These are phyloP conservation scores for Zychaea mexicana DNA, from an alignment of 371 early-diverging fungal genomes.

Conservation along the genomic window DNA sequence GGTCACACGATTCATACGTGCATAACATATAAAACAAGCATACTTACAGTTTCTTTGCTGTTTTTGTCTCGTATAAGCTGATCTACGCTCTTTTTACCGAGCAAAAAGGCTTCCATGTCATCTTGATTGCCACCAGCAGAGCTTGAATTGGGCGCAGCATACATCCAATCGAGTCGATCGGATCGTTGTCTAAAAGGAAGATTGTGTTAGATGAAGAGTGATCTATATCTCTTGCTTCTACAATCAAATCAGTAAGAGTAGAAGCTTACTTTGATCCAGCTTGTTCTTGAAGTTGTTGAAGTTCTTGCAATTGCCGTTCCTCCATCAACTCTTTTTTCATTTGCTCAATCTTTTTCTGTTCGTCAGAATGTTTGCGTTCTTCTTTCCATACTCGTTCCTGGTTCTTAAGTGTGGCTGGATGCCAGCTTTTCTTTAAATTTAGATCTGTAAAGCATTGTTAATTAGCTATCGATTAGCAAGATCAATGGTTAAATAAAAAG, in stretches of 20 bases:
- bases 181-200: conserved; percentile 54
- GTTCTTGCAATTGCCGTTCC: conserved; percentile 86
- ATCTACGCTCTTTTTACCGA: conserved; percentile 88
- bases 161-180: conserved; percentile 96
- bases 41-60: conserved; percentile 47
- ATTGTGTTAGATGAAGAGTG: too few species aligned
- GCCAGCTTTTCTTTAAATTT: conserved; percentile 95
- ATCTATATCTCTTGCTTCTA: too few species aligned
- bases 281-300: conserved; percentile 80
- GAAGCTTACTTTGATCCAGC: conserved; percentile 71
- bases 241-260: too few species aligned
- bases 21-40: neutral
- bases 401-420: conserved; percentile 90
- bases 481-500: too few species aligned
- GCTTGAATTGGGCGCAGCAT: conserved; percentile 70
- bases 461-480: neutral
- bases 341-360: conserved; percentile 85
- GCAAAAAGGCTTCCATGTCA: conserved; percentile 86
- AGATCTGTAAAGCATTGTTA: conserved; percentile 43
- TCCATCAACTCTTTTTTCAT: conserved; percentile 90
- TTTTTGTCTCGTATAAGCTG: conserved; percentile 58
- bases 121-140: conserved; percentile 54
- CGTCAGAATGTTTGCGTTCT: conserved; percentile 84
- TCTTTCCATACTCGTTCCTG: conserved; percentile 92
- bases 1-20: neutral